Base-by-base conservation (phyloP, 2,329 filamentous ascomycete species). In the Pseudohalonectria lignicola region DNA sequence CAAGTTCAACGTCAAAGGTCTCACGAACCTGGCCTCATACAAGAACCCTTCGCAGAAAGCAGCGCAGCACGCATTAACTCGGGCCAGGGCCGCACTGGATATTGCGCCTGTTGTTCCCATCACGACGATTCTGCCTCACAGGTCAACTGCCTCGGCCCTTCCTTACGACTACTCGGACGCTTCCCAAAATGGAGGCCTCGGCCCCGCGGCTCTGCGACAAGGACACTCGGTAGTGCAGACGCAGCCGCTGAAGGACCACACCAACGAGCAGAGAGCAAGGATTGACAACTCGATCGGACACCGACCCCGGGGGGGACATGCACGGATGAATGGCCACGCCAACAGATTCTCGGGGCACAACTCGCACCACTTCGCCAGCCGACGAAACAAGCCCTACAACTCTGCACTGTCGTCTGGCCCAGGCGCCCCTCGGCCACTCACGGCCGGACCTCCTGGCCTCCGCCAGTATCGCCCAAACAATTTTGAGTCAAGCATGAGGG, bases 11-110 rank as follows among this genome's bases (percentile, higher is more conserved):
- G 60, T 66, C 47, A 71, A 72, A 47, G 66, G 61, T 21, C 57
- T 74, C 17, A 63, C 66, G 29, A 74, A 67, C 45, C 50, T 75
- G 45, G 71, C 71, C 13, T 74, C 71, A 2, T 75, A 74, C 45
- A 59, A 64, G 4, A 76, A 76, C 45, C 70, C 69, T 7, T 66
- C 60, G 49, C 71, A 73, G 50, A 66, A 66, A 51, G 56, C 53
- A 31, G 71, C 71, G 41, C 67, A 66, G 53, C 65, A 59, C 45
- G 55, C 61, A 15, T 62, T 74, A 31, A 44, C 47, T 16, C 18
- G 36, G 21, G 34, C 38, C 47, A 44, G 42, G 42, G 45, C 41
- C 34, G 44, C 37, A 40, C 38, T 31, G 23, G 23, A n/a, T n/a
- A n/a, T 26, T 12, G 8, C 7, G 23, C 23, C 8, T 26, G 23